These are phyloP conservation scores for Phalaenopsis aphrodite DNA, from an alignment of 106 monocot species.

Conservation along the genomic window DNA sequence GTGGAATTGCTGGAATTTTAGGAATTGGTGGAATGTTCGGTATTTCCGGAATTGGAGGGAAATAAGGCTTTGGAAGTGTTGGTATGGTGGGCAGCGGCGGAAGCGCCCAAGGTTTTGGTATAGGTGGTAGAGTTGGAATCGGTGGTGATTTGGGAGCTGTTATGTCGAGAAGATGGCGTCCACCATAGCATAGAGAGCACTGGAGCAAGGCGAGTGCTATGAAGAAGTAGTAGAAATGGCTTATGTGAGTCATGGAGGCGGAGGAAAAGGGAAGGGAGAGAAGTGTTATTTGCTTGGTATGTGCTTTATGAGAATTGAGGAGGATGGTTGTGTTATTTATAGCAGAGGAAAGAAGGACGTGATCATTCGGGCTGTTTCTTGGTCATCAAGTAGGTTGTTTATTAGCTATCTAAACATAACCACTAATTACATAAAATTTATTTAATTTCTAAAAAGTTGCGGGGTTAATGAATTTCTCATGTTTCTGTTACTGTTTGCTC, in stretches of 20 bases:
- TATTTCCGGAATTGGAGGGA: not conserved
- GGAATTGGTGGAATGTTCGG: not conserved
- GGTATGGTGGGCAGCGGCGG: not conserved
- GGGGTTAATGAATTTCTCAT: too few relatives aligned
- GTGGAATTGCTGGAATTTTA: not conserved
- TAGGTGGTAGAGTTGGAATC: not conserved
- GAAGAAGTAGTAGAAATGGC: not conserved
- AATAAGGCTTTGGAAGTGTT: not conserved
- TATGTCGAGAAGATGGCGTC: constrained; percentile 1
- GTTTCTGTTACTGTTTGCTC: too few relatives aligned
- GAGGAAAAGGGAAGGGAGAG: not conserved
- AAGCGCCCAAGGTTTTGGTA: not conserved
- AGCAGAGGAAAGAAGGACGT: not conserved
- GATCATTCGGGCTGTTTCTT: not conserved
- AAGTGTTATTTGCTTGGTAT: not conserved
- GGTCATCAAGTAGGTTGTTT: not conserved
- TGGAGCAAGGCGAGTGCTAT: not conserved
- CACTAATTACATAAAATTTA: too few relatives aligned
- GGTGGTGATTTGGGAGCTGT: not conserved
- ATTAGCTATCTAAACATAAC: not conserved
- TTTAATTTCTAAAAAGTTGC: too few relatives aligned
- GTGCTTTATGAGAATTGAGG: not conserved
- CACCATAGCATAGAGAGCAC: not conserved
- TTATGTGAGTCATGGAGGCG: not conserved
- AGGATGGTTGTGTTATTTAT: not conserved